Percentiles rank a stretch among this genome's conserved stretches.
Evolutionary conservation across 2,329 filamentous ascomycete species (phyloP).

Genomic region (Alternaria triticimaculans): DNA sequence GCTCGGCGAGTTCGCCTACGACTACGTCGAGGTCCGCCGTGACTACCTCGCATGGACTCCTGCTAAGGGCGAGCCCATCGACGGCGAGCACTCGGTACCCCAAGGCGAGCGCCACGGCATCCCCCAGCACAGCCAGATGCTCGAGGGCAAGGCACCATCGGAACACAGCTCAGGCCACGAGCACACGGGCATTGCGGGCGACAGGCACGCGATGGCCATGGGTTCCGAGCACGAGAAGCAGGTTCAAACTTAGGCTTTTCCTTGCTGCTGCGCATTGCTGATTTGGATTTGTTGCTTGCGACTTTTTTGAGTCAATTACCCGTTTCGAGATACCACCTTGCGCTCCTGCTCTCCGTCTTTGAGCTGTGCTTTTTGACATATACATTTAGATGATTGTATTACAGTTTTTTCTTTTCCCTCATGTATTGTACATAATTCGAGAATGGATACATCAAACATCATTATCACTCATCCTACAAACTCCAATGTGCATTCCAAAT

Average conservation of each 20-base stretch:
- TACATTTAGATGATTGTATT: conserved; percentile 7
- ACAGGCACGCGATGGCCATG: conserved; percentile 59
- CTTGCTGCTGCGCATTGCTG: conserved; percentile 8
- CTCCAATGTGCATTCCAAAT: neutral
- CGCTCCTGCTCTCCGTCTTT: conserved; percentile 24
- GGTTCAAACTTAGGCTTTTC: conserved; percentile 12
- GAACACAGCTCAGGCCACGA: conserved; percentile 50
- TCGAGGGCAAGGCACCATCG: conserved; percentile 62
- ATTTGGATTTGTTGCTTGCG: conserved; percentile 15
- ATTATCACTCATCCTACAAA: neutral
- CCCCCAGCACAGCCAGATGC: conserved; percentile 70
- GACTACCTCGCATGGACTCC: conserved; percentile 91
- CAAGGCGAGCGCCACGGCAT: conserved; percentile 74
- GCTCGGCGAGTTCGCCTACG: conserved; percentile 88
- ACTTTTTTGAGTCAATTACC: conserved; percentile 20
- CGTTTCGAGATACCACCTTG: conserved; percentile 44
- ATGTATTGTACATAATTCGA: conserved; percentile 23
- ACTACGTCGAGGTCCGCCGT: conserved; percentile 86
- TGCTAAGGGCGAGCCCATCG: conserved; percentile 68
- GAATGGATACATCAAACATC: conserved; percentile 9
- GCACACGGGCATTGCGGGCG: conserved; percentile 59
- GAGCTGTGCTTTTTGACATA: conserved; percentile 17
- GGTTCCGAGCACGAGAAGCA: conserved; percentile 51
- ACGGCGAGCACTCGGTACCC: conserved; percentile 66
- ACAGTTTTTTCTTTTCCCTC: neutral